These are phyloP conservation scores for Penicillium parvum DNA, from an alignment of 495 filamentous ascomycete species.

Conservation along the genomic window DNA sequence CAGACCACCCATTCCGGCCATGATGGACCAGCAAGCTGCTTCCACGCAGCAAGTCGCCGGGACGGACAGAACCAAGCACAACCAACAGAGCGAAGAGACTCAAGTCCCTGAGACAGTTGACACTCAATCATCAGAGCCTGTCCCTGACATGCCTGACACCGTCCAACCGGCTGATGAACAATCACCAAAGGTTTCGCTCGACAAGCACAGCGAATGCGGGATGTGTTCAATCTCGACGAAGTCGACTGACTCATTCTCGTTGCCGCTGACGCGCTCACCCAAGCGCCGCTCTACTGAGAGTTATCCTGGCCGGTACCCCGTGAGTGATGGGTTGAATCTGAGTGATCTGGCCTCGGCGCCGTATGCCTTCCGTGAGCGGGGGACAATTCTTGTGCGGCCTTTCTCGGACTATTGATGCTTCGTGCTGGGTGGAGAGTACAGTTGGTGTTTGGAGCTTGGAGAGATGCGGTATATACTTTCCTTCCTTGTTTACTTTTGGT, in stretches of 20 bases:
- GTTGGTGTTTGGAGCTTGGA: not conserved
- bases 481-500: too few species aligned
- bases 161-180: too few species aligned
- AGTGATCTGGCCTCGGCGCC: slow-evolving; percentile 26
- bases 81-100: too few species aligned
- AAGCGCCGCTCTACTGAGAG: slow-evolving; percentile 30
- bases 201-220: not conserved
- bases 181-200: not conserved
- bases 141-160: not conserved
- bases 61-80: not conserved
- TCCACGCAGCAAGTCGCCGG: not conserved
- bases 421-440: too few species aligned
- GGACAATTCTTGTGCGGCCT: slow-evolving; percentile 30
- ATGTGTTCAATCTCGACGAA: not conserved
- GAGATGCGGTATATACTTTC: not conserved
- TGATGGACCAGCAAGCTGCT: too few species aligned
- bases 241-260: slow-evolving; percentile 1
- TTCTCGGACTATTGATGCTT: slow-evolving; percentile 28
- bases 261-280: slow-evolving; percentile 3
- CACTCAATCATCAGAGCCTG: not conserved
- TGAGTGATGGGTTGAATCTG: slow-evolving; percentile 29
- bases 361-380: slow-evolving; percentile 19
- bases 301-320: slow-evolving; percentile 34
- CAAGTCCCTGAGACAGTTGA: not conserved
- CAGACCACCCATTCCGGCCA: too few species aligned